These are phyloP conservation scores for Sporothrix brunneoviolacea DNA, from an alignment of 2,329 filamentous ascomycete genomes.

Conservation along the genomic window DNA sequence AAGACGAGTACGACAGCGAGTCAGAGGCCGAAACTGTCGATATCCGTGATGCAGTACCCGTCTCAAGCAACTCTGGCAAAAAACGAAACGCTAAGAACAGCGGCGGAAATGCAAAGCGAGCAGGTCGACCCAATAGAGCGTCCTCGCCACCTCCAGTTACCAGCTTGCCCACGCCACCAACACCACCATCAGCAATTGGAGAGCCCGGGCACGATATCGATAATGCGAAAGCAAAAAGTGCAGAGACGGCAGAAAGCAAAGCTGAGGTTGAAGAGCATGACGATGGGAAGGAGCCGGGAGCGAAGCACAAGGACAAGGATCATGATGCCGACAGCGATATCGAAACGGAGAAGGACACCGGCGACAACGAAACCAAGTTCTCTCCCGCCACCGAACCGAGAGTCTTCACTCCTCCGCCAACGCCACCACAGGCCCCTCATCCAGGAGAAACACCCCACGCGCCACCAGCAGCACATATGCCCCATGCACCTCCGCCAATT, in stretches of 20 bases:
- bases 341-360: background rate
- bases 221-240: background rate
- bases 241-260: background rate
- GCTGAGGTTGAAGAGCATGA: background rate
- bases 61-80: slow-evolving; percentile 2
- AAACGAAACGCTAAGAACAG: background rate
- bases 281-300: too few relatives aligned
- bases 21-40: slow-evolving; percentile 6
- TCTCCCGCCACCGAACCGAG: slow-evolving; percentile 1
- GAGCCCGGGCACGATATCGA: background rate
- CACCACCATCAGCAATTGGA: background rate
- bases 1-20: background rate
- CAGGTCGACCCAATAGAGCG: background rate
- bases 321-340: background rate
- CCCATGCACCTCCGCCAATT: background rate
- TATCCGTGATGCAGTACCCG: background rate
- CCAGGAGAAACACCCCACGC: background rate
- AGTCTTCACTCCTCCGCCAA: slow-evolving; percentile 5
- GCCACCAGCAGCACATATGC: background rate
- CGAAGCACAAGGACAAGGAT: background rate
- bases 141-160: background rate
- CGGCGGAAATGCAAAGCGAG: background rate
- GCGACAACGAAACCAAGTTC: background rate
- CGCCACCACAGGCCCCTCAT: slow-evolving; percentile 1
- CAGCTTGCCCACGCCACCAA: background rate